phyloP scores from a whole-genome alignment of 352 stramenopile genomes.

The Globisporangium nunn region DNA sequence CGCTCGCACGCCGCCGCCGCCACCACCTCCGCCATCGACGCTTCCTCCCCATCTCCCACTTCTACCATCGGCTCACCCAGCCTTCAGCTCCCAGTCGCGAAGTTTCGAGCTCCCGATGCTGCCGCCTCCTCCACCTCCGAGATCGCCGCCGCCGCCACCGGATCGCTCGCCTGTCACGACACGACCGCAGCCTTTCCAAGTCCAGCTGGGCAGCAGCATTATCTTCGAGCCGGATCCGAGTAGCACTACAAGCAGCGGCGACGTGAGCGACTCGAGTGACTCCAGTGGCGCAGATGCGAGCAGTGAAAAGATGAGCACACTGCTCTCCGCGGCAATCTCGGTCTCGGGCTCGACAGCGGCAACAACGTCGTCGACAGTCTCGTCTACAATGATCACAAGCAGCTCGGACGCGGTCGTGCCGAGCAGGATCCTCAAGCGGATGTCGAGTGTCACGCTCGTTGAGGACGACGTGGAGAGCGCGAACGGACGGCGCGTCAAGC shows the following conservation, averaged over 20 bases:
- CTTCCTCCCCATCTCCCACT: background rate
- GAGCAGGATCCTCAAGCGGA: slow-evolving; percentile 23
- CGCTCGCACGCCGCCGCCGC: background rate
- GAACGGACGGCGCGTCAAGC: slow-evolving; percentile 8
- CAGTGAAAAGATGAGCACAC: slow-evolving; percentile 4
- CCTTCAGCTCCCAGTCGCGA: background rate
- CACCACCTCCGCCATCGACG: background rate
- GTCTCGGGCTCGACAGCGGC: background rate
- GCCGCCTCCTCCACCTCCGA: slow-evolving; percentile 6
- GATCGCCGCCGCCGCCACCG: background rate
- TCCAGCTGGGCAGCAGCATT: slow-evolving; percentile 11
- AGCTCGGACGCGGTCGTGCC: slow-evolving; percentile 11
- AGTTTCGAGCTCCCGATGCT: slow-evolving; percentile 4
- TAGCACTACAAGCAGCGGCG: slow-evolving; percentile 12
- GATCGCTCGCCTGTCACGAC: no score
- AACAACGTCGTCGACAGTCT: slow-evolving; percentile 6
- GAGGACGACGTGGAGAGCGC: slow-evolving; percentile 13
- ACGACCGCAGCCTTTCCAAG: slow-evolving; percentile 9
- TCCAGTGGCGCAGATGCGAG: slow-evolving; percentile 17
- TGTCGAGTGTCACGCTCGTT: slow-evolving; percentile 47
- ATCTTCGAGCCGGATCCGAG: slow-evolving; percentile 12
- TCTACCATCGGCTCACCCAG: background rate
- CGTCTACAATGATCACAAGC: slow-evolving; percentile 1
- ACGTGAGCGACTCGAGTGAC: slow-evolving; percentile 32
- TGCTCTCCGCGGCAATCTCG: slow-evolving; percentile 6